Evolutionary conservation across 768 basidiomycete species (phyloP).

Genomic region (Peribolospora kevripleyi): DNA sequence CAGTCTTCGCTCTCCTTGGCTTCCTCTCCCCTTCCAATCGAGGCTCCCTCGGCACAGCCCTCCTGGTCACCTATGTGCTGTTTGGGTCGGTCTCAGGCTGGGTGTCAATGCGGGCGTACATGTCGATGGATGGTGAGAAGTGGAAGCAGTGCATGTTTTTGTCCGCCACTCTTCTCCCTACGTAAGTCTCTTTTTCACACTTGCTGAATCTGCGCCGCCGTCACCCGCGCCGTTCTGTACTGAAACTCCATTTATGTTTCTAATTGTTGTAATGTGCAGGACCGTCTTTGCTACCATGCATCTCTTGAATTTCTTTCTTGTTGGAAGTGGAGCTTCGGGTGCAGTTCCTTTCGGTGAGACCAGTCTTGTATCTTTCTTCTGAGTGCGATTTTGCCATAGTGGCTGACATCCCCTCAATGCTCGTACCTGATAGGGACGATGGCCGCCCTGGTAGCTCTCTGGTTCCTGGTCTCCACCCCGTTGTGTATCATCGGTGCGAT

Average conservation of each 20-base stretch:
- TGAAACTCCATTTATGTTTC: neutral
- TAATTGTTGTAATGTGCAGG: constrained; percentile 21
- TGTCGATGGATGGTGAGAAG: constrained; percentile 51
- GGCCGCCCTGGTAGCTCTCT: constrained; percentile 54
- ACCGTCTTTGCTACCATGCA: constrained; percentile 64
- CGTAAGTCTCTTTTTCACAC: constrained; percentile 27
- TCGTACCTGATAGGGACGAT: constrained; percentile 39
- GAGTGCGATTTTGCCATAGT: neutral
- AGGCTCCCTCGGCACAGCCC: constrained; percentile 74
- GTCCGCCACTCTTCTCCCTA: constrained; percentile 68
- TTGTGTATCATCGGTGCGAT: constrained; percentile 66
- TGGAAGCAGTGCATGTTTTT: constrained; percentile 48
- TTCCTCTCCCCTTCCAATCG: constrained; percentile 91
- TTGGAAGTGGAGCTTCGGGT: constrained; percentile 65
- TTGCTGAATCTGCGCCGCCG: neutral
- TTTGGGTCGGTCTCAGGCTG: constrained; percentile 83
- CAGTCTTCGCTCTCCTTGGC: constrained; percentile 74
- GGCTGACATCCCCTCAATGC: no score
- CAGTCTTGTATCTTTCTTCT: constrained; percentile 6
- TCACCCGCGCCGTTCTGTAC: neutral
- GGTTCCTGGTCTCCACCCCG: constrained; percentile 87
- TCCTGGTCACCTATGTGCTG: constrained; percentile 83
- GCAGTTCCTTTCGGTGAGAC: constrained; percentile 73
- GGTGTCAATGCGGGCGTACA: constrained; percentile 56
- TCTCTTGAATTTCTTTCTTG: constrained; percentile 70